Conservation (phyloP, 1,139 yeast genomes). For the Eremothecium sinecaudum region DNA sequence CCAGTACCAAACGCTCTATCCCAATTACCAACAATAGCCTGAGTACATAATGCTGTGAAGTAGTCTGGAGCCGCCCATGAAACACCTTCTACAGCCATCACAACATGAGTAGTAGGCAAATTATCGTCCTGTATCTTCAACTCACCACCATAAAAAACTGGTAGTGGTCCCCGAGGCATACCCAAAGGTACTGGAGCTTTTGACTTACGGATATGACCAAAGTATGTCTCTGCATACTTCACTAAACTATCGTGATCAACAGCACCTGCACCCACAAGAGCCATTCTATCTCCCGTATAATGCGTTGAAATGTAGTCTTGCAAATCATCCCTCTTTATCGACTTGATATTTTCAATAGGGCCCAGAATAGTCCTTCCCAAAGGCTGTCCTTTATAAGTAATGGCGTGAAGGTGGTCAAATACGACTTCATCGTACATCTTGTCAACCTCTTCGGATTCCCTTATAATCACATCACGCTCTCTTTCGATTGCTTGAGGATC, state of each 20-base stretch:
- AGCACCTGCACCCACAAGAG: slow-evolving; percentile 89
- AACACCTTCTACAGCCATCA: slow-evolving; percentile 94
- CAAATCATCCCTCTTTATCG: slow-evolving; percentile 69
- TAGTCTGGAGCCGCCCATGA: slow-evolving; percentile 96
- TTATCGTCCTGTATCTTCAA: slow-evolving; percentile 73
- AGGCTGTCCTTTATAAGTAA: slow-evolving; percentile 83
- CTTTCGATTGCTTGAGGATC: slow-evolving; percentile 83
- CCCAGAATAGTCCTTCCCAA: slow-evolving; percentile 96
- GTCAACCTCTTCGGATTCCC: slow-evolving; percentile 96
- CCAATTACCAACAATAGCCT: slow-evolving; percentile 96
- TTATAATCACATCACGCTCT: slow-evolving; percentile 89
- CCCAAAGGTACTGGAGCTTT: slow-evolving; percentile 51
- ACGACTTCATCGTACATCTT: slow-evolving; percentile 98
- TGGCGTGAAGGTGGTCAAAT: slow-evolving; percentile 91
- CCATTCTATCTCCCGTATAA: slow-evolving; percentile 97
- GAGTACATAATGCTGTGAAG: slow-evolving; percentile 90
- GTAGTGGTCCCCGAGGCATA: slow-evolving; percentile 66
- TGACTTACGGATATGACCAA: slow-evolving; percentile 66
- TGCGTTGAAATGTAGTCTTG: slow-evolving; percentile 71
- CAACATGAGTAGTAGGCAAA: slow-evolving; percentile 83
- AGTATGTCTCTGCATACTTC: slow-evolving; percentile 60
- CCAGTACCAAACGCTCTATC: slow-evolving; percentile 83
- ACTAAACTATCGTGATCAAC: slow-evolving; percentile 83
- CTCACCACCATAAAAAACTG: slow-evolving; percentile 80
- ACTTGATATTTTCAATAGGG: slow-evolving; percentile 78